Evolutionary conservation across 78 protist genomes (phyloP).

Genomic region (Capsaspora owczarzaki): DNA sequence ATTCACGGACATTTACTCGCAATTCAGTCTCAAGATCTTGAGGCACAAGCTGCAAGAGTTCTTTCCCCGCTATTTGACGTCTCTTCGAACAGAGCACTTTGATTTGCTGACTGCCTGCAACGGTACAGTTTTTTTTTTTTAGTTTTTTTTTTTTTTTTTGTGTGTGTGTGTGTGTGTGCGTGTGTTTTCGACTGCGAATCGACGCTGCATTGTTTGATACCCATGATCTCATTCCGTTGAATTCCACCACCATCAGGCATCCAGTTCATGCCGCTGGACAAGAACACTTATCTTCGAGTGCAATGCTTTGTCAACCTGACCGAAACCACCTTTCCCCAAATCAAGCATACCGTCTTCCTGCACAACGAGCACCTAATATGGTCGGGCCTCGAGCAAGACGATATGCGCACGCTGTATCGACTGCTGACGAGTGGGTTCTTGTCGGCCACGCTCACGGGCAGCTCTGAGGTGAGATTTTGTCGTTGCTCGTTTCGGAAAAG

Average conservation of each 20-base stretch:
- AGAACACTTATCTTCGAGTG: slow-evolving; percentile 40
- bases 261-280: slow-evolving; percentile 53
- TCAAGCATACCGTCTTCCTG: slow-evolving; percentile 6
- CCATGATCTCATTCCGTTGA: not conserved
- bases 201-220: not conserved
- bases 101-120: slow-evolving; percentile 42
- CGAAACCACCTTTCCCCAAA: slow-evolving; percentile 14
- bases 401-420: slow-evolving; percentile 16
- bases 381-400: slow-evolving; percentile 34
- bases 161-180: not conserved
- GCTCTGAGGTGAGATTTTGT: not conserved
- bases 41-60: slow-evolving; percentile 28
- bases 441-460: not conserved
- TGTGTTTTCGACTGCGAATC: not conserved
- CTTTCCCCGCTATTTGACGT: slow-evolving; percentile 25
- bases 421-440: not conserved
- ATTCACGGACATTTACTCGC: not conserved
- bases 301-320: slow-evolving; percentile 25
- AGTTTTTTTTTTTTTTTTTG: not conserved
- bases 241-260: slow-evolving; percentile 11
- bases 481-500: no score
- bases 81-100: slow-evolving; percentile 32
- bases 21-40: not conserved
- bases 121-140: slow-evolving; percentile 16
- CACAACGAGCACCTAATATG: slow-evolving; percentile 22